These are phyloP conservation scores for Venturia pyrina DNA, from an alignment of 2,329 filamentous ascomycete species.

Conservation along the genomic window DNA sequence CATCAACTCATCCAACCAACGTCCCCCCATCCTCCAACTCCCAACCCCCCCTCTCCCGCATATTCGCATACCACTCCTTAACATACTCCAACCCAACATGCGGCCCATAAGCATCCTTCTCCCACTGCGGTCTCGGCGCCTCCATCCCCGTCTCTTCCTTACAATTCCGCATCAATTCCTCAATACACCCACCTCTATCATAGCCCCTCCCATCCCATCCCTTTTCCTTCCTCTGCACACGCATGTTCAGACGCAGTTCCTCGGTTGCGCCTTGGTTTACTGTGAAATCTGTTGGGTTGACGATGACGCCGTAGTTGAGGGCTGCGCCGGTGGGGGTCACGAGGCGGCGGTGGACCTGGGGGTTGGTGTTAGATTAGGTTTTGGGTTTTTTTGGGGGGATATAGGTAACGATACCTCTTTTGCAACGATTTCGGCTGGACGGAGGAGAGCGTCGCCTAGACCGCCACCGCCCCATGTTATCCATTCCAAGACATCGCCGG, in stretches of 20 bases:
- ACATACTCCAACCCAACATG: slow-evolving; percentile 36
- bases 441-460: slow-evolving; percentile 36
- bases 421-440: slow-evolving; percentile 34
- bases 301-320: slow-evolving; percentile 36
- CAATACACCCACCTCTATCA: slow-evolving; percentile 34
- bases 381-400: no score
- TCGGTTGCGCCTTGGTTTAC: slow-evolving; percentile 30
- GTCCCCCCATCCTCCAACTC: slow-evolving; percentile 14
- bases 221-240: slow-evolving; percentile 16
- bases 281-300: slow-evolving; percentile 25
- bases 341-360: slow-evolving; percentile 33
- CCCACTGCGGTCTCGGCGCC: slow-evolving; percentile 35
- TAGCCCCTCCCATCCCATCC: slow-evolving; percentile 23
- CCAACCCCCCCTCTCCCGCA: slow-evolving; percentile 22
- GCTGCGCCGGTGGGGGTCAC: slow-evolving; percentile 34
- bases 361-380: no score
- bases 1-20: neutral
- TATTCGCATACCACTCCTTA: slow-evolving; percentile 32
- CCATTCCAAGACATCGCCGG: slow-evolving; percentile 40
- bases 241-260: slow-evolving; percentile 25
- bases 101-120: slow-evolving; percentile 34
- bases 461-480: slow-evolving; percentile 42
- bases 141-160: slow-evolving; percentile 34
- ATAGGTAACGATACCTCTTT: slow-evolving; percentile 20
- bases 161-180: slow-evolving; percentile 27